Evolutionary conservation across 2,329 filamentous ascomycete genomes (phyloP).

Genomic region (Plectosphaerella cucumerina): DNA sequence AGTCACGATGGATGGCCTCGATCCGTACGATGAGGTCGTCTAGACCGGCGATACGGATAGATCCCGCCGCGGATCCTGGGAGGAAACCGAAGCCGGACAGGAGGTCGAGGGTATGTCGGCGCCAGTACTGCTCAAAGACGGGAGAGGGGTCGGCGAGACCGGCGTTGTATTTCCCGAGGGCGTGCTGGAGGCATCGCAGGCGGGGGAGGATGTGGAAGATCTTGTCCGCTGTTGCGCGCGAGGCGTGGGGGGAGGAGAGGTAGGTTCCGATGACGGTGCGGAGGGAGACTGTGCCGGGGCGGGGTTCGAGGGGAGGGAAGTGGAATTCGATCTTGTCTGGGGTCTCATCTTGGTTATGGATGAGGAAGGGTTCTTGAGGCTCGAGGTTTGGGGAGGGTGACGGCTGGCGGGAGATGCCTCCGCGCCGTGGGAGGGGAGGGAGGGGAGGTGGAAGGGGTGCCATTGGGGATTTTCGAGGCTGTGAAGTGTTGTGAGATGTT

Average conservation of each 20-base stretch:
- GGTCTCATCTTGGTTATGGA: not conserved
- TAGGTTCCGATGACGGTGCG: not conserved
- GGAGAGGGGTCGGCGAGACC: not conserved
- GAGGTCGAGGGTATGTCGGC: not conserved
- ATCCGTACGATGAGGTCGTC: not conserved
- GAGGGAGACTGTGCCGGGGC: not conserved
- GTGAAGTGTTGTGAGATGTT: too few relatives aligned
- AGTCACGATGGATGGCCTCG: not conserved
- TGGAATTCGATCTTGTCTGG: not conserved
- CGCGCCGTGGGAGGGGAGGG: too few relatives aligned
- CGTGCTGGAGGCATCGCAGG: conserved; percentile 1
- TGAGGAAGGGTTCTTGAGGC: too few relatives aligned
- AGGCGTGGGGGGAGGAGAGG: not conserved
- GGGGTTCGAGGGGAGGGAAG: not conserved
- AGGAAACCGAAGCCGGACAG: conserved; percentile 5
- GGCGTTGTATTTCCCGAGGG: conserved; percentile 1
- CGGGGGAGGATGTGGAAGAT: not conserved
- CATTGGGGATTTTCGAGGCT: too few relatives aligned
- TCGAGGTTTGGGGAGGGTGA: too few relatives aligned
- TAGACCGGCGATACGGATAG: not conserved
- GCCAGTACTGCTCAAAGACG: conserved; percentile 3
- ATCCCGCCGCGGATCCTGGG: not conserved
- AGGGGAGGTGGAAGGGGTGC: too few relatives aligned
- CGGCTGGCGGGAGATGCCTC: too few relatives aligned
- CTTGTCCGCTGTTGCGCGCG: conserved; percentile 1